A percentile compares a stretch with the other conserved stretches of the same genome.
Conservation (phyloP, 306 rosid genomes). For the Biancaea sappan region DNA sequence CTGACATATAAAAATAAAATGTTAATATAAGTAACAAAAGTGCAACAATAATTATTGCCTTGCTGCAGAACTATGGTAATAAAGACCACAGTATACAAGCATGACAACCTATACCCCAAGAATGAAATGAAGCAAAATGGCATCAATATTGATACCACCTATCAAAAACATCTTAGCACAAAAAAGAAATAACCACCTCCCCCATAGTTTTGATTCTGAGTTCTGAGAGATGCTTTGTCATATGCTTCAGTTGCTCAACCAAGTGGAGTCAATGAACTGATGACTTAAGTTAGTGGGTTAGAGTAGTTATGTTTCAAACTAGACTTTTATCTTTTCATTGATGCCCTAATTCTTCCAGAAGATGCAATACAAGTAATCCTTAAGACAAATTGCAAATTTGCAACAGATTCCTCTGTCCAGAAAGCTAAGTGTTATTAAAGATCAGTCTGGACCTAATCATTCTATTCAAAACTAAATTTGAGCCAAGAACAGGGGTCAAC, state of each 20-base stretch:
- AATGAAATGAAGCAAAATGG: conserved; percentile 9
- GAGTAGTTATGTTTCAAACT: not conserved
- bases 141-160: not conserved
- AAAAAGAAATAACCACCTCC: not conserved
- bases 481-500: not conserved
- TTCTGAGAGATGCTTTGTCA: not conserved
- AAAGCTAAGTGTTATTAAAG: not conserved
- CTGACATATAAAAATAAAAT: conserved; percentile 47
- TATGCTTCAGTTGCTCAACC: not conserved
- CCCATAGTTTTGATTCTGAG: conserved; percentile 4
- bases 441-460: not conserved
- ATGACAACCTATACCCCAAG: not conserved
- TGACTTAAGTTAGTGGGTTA: not conserved
- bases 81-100: conserved; percentile 19
- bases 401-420: not conserved
- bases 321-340: not conserved
- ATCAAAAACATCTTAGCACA: not conserved
- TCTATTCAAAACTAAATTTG: not conserved
- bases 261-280: not conserved
- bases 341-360: conserved; percentile 3
- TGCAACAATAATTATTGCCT: not conserved
- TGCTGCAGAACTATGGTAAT: conserved; percentile 1
- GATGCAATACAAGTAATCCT: not conserved
- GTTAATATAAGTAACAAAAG: conserved; percentile 24
- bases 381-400: not conserved